phyloP scores from a whole-genome alignment of 1,139 yeast species.

The Suhomyces bribrorum region DNA sequence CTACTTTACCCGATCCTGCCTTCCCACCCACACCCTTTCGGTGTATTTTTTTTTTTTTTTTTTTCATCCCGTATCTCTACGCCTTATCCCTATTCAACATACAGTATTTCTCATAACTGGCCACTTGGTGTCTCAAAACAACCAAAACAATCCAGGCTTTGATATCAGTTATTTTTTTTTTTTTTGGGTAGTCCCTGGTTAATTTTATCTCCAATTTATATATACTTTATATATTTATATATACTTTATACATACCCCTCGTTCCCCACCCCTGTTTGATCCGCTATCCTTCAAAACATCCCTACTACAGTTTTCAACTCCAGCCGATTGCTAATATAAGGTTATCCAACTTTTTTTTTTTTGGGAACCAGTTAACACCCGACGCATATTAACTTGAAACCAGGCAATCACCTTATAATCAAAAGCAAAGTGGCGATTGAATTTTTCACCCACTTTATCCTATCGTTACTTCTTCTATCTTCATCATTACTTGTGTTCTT shows the following conservation, averaged over 20 bases:
- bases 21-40: background rate
- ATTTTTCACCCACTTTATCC: no score
- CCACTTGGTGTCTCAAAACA: background rate
- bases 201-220: no score
- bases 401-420: background rate
- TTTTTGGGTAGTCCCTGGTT: no score
- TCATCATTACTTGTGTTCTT: no score
- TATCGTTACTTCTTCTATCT: no score
- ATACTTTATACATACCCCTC: no score
- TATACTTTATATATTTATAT: no score
- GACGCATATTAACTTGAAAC: background rate
- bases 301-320: no score
- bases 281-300: background rate
- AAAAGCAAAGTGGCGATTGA: background rate
- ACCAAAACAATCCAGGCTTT: background rate
- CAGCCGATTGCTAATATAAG: no score
- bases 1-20: background rate
- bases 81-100: background rate
- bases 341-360: no score
- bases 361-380: background rate
- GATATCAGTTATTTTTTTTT: no score
- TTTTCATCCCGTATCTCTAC: background rate
- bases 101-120: background rate
- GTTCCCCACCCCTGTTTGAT: no score
- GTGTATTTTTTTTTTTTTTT: background rate